Evolutionary conservation across 768 basidiomycete species (phyloP), one percentile per base, ranked within the genome.

Genomic region (Tricholoma saponaceum): DNA sequence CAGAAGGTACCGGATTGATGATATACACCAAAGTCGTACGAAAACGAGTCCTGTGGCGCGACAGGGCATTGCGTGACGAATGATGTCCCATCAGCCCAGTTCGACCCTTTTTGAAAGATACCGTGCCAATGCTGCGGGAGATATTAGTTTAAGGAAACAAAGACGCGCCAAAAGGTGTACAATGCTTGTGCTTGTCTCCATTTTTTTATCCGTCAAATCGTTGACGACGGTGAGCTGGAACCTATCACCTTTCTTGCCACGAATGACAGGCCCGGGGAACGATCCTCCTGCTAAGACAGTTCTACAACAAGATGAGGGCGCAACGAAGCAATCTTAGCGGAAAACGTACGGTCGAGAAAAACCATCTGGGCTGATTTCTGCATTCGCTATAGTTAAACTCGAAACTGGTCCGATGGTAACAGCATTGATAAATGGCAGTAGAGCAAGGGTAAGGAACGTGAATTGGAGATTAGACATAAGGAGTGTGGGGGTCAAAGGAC

Each of bases 351-450:
- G 52, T 22, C 51, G 70, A 63, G 52, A 56, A 56, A 72, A 80
- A 10, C 81, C 81, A 66, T 82, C 81, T 0, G 81, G 81, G 1
- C 75, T 66, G 46, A 82, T 74, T 10, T 66, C 62, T 55, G 67
- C 70, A 63, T 81, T 81, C 20, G 62, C 67, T 49, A 81, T 69
- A 47, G 70, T 60, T 4, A 81, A 62, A 37, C 74, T 63, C 9
- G 69, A 62, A 26, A 51, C 55, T 16, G 70, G 70, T 0, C 70
- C 69, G 51, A 70, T 64, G 8, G 54, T 32, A n/a, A 46, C 43
- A 16, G 32, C 32, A 22, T 39, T 22, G 3, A 26, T 52, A 62
- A 64, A 62, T 50, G 64, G 22, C 10, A 28, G 22, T 2, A 16
- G 16, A 37, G n/a, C 52, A 0, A 58, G 60, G 46, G 61, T 43